phyloP scores from a whole-genome alignment of 2,329 filamentous ascomycete species.

The Fusarium nematophilum region DNA sequence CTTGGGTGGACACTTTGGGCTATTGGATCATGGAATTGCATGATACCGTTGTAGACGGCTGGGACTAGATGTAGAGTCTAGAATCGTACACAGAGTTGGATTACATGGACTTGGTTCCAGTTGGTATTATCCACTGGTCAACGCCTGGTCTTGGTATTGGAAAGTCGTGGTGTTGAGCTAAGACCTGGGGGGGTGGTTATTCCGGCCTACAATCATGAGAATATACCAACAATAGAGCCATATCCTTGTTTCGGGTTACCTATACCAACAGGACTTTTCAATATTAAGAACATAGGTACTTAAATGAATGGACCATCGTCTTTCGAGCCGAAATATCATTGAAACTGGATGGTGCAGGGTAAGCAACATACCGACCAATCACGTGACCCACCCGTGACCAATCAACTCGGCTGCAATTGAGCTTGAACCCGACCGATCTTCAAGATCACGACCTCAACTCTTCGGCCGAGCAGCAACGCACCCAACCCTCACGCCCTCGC shows the following conservation, averaged over 20 bases:
- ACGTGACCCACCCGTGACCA: conserved; percentile 41
- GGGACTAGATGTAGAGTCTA: conserved; percentile 27
- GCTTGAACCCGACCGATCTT: conserved; percentile 39
- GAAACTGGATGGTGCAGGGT: conserved; percentile 24
- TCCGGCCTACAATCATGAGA: no score
- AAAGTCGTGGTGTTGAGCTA: no score
- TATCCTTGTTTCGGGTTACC: no score
- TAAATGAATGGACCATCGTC: no score
- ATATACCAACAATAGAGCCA: no score
- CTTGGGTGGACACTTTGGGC: neutral
- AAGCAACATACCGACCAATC: neutral
- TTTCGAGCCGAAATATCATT: no score
- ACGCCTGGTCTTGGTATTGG: no score
- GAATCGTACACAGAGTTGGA: conserved; percentile 12
- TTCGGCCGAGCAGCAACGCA: conserved; percentile 38
- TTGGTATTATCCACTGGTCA: no score
- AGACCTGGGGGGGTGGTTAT: no score
- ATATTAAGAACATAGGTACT: no score
- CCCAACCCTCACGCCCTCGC: conserved; percentile 35
- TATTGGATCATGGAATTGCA: conserved; percentile 5
- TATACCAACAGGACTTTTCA: no score
- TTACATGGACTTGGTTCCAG: neutral
- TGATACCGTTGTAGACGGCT: neutral
- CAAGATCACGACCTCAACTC: conserved; percentile 44
- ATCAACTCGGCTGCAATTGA: conserved; percentile 44